Conservation (phyloP, 1,284 basidiomycete species). For the Fistulinella staudtii region DNA sequence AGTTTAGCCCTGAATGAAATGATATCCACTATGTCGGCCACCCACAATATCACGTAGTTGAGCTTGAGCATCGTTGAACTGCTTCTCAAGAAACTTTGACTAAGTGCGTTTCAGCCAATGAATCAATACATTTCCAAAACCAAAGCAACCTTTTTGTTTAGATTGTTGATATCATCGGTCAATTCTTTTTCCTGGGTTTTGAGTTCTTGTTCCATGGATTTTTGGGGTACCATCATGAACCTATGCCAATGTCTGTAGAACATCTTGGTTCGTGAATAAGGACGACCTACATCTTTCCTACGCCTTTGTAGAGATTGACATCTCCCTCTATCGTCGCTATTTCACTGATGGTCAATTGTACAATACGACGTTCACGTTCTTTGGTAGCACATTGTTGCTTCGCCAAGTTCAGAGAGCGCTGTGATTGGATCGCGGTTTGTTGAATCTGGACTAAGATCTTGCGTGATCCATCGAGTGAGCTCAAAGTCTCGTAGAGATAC, state of each 20-base stretch:
- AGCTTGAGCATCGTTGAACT: constrained; percentile 82
- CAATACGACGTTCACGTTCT: constrained; percentile 80
- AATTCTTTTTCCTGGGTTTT: constrained; percentile 76
- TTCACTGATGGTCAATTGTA: constrained; percentile 84
- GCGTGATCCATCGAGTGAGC: constrained; percentile 16
- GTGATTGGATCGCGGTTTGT: constrained; percentile 77
- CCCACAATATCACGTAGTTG: constrained; percentile 83
- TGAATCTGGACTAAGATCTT: constrained; percentile 91
- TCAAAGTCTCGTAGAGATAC: background rate
- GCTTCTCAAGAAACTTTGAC: constrained; percentile 88
- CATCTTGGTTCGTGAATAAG: background rate
- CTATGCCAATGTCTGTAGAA: constrained; percentile 38
- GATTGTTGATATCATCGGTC: constrained; percentile 71
- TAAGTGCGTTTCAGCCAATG: constrained; percentile 28
- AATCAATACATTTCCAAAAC: background rate
- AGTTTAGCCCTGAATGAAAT: background rate
- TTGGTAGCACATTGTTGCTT: constrained; percentile 72
- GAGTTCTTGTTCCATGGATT: constrained; percentile 72
- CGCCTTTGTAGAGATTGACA: constrained; percentile 83
- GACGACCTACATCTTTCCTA: constrained; percentile 80
- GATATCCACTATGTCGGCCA: background rate
- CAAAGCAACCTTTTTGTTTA: constrained; percentile 66
- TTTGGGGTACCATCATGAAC: constrained; percentile 86
- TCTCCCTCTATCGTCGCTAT: constrained; percentile 60
- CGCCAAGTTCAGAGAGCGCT: constrained; percentile 68